Percentiles rank a stretch among this genome's conserved stretches.
phyloP scores from a whole-genome alignment of 371 early-diverging fungal species.

The Zopfochytrium polystomum region DNA sequence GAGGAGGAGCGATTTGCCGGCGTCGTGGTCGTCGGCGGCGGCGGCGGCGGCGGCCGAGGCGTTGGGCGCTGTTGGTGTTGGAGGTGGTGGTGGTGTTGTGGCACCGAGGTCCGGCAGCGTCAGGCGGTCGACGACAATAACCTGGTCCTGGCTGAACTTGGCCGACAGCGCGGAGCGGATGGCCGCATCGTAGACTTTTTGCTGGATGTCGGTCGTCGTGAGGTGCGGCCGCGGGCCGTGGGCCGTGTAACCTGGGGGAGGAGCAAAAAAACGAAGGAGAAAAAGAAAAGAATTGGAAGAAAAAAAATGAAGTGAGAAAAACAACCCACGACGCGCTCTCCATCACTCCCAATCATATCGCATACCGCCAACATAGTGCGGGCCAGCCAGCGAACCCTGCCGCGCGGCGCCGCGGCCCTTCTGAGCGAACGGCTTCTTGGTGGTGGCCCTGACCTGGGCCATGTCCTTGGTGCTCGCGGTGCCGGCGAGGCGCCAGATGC shows the following conservation, averaged over 20 bases:
- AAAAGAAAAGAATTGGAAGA: background rate
- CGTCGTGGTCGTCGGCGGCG: too few species aligned
- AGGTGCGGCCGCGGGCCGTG: slow-evolving; percentile 88
- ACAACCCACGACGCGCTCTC: background rate
- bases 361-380: slow-evolving; percentile 84
- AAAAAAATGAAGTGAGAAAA: background rate
- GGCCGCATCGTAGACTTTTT: slow-evolving; percentile 80
- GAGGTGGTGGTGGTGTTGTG: too few species aligned
- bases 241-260: slow-evolving; percentile 64
- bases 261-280: background rate
- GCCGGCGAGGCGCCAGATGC: slow-evolving; percentile 59
- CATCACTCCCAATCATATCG: too few species aligned
- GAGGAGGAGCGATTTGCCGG: slow-evolving; percentile 55
- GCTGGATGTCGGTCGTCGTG: slow-evolving; percentile 75
- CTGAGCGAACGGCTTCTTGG: slow-evolving; percentile 71
- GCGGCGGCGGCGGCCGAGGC: too few species aligned
- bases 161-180: slow-evolving; percentile 81
- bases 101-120: slow-evolving; percentile 48
- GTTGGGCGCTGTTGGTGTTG: too few species aligned
- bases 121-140: slow-evolving; percentile 78
- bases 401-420: slow-evolving; percentile 93
- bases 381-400: slow-evolving; percentile 80
- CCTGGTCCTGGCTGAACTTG: slow-evolving; percentile 86
- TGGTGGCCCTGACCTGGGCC: slow-evolving; percentile 80
- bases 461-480: slow-evolving; percentile 79